phyloP scores from a whole-genome alignment of 2,329 filamentous ascomycete genomes.

The Aspergillus felis region DNA sequence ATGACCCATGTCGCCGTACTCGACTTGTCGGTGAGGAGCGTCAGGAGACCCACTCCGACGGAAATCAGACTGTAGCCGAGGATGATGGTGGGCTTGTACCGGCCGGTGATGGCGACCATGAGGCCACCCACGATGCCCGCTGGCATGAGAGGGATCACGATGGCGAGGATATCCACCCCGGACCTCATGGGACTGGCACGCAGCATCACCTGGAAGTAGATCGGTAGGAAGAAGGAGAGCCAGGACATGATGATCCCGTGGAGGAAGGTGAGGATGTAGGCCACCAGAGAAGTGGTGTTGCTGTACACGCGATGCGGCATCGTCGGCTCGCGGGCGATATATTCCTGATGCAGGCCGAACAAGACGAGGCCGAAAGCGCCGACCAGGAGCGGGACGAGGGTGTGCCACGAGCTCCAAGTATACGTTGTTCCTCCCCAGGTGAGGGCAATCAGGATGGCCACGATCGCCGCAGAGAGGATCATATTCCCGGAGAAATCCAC shows the following conservation, averaged over 20 bases:
- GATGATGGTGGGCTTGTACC: conserved; percentile 25
- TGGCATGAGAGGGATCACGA: conserved; percentile 9
- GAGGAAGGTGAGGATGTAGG: too few species aligned
- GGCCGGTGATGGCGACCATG: conserved; percentile 21
- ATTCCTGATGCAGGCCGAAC: background rate
- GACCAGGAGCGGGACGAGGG: conserved; percentile 54
- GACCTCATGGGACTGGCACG: conserved; percentile 24
- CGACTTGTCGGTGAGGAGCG: conserved; percentile 19
- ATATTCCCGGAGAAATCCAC: conserved; percentile 14
- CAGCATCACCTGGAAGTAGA: conserved; percentile 40
- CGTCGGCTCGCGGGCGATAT: too few species aligned
- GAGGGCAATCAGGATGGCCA: conserved; percentile 11
- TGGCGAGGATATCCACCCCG: conserved; percentile 21
- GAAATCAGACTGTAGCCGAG: conserved; percentile 20
- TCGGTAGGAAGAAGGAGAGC: conserved; percentile 27
- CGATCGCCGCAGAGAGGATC: conserved; percentile 9
- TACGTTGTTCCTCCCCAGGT: conserved; percentile 18
- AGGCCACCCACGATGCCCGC: conserved; percentile 18
- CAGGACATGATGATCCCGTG: too few species aligned
- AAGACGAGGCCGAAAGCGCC: conserved; percentile 38
- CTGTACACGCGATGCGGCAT: too few species aligned
- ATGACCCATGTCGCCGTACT: conserved; percentile 18
- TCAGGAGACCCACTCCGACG: conserved; percentile 23
- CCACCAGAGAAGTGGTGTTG: too few species aligned
- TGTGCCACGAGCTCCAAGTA: conserved; percentile 54